Base-by-base conservation (phyloP, 2,329 filamentous ascomycete genomes). In the Sphaerulina vaccinii region DNA sequence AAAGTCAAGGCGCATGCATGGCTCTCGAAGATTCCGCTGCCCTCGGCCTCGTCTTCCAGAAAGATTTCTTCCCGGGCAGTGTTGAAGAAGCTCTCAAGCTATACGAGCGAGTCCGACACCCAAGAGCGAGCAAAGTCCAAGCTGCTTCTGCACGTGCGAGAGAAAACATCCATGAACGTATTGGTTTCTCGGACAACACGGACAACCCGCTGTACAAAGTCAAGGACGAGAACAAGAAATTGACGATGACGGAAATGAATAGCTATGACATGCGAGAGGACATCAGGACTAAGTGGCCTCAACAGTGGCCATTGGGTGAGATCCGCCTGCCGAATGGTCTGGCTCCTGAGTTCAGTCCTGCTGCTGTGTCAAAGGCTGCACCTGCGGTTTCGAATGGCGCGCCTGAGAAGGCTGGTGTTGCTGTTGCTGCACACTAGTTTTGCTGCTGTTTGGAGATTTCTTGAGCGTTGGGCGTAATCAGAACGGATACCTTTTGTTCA, bases 241-340 rank as follows among this genome's bases (percentile, higher is more conserved):
- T 87, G 24, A 86, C 84, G 0, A 85, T 87, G 43, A 82, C 85
- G 56, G 83, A 87, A 65, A 86, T 87, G 82, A 86, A 87, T 54
- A 73, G 74, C 73, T 81, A 71, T 71, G 78, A 61, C 35, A 61
- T 61, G 58, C 36, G 56, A 5, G 56, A 53, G 39, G 58, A 61
- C 27, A 46, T 61, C 21, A 51, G 48, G 45, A 57, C 49, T 9
- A 59, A 66, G 54, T 60, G 56, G 56, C 55, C 55, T 7, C 21
- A 43, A 24, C 39, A 19, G 16, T 59, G 56, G 56, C 51, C 58
- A 3, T 32, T 46, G 23, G 45, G 50, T 11, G 16, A 29, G 15
- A 46, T 52, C 15, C 36, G 37, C 21, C 47, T 42, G 38, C 43
- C 43, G 21, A 47, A 48, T 52, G 50, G 50, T 3, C 13, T 52